Evolutionary conservation across 768 basidiomycete genomes (phyloP).

Genomic region (Russula ochroleuca): DNA sequence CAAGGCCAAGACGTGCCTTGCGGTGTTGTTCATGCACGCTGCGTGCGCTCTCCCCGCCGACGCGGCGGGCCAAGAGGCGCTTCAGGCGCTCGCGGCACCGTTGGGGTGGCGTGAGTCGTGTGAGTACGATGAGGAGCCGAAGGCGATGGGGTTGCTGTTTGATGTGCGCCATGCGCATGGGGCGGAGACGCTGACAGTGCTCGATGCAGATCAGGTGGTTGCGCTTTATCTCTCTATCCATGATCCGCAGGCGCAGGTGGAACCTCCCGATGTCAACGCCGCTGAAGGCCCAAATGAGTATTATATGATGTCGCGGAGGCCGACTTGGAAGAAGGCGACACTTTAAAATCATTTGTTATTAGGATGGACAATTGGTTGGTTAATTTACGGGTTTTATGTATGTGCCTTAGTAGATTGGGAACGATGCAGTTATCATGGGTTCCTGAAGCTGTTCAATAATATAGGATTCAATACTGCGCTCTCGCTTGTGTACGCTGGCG

Average conservation of each 20-base stretch:
- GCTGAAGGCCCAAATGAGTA: not conserved
- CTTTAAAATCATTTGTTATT: not conserved
- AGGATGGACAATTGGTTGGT: not conserved
- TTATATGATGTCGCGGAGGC: not conserved
- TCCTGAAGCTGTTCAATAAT: not conserved
- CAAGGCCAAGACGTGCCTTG: conserved; percentile 16
- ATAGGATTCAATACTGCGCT: not conserved
- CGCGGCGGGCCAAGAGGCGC: not conserved
- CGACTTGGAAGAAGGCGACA: not conserved
- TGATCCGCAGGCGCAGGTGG: not conserved
- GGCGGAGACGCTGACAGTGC: not conserved
- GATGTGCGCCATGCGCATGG: not conserved
- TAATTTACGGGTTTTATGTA: not conserved
- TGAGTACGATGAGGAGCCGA: not conserved
- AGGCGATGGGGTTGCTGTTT: conserved; percentile 3
- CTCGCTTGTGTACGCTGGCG: not conserved
- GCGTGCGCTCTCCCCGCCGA: conserved; percentile 14
- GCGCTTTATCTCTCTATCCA: conserved; percentile 9
- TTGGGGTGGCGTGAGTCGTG: conserved; percentile 7
- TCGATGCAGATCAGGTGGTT: conserved; percentile 3
- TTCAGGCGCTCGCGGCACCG: conserved; percentile 7
- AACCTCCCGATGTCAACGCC: not conserved
- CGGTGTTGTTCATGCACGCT: conserved; percentile 18
- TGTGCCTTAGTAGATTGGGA: not conserved
- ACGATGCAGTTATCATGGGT: not conserved